phyloP scores from a whole-genome alignment of 805 yeast genomes.

The Barnettozyma wickerhamii region DNA sequence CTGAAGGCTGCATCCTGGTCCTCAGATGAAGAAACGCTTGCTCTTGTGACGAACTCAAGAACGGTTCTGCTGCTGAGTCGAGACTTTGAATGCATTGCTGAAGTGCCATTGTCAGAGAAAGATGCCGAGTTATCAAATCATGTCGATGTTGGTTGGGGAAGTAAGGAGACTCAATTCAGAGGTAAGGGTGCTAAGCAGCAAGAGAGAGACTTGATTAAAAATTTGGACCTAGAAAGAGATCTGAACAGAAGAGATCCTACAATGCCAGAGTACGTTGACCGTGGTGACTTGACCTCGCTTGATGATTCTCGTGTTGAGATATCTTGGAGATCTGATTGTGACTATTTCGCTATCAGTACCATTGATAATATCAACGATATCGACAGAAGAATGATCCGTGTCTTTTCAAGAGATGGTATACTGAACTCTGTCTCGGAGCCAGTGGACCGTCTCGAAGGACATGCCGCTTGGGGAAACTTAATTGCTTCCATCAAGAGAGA shows the following conservation, averaged over 20 bases:
- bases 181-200: constrained; percentile 86
- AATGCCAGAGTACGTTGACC: constrained; percentile 64
- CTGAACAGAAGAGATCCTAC: constrained; percentile 84
- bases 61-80: constrained; percentile 67
- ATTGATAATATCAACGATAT: constrained; percentile 39
- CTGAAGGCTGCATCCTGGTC: constrained; percentile 79
- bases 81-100: constrained; percentile 74
- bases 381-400: constrained; percentile 73
- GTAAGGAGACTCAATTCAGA: constrained; percentile 90
- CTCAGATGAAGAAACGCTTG: constrained; percentile 83
- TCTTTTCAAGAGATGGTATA: constrained; percentile 73
- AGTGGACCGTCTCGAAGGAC: constrained; percentile 72
- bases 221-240: constrained; percentile 62
- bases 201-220: constrained; percentile 54
- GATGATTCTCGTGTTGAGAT: constrained; percentile 50
- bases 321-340: constrained; percentile 97
- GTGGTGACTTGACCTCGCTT: constrained; percentile 53
- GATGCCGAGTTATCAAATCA: constrained; percentile 74
- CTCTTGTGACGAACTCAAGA: constrained; percentile 57
- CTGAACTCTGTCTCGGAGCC: constrained; percentile 87
- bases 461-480: constrained; percentile 81
- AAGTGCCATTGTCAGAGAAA: constrained; percentile 40
- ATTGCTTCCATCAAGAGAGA: constrained; percentile 79
- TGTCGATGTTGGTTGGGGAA: constrained; percentile 99
- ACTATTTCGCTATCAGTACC: constrained; percentile 65